These are phyloP conservation scores for Papilionanthe hybrid DNA, from an alignment of 116 monocot species.

Conservation along the genomic window DNA sequence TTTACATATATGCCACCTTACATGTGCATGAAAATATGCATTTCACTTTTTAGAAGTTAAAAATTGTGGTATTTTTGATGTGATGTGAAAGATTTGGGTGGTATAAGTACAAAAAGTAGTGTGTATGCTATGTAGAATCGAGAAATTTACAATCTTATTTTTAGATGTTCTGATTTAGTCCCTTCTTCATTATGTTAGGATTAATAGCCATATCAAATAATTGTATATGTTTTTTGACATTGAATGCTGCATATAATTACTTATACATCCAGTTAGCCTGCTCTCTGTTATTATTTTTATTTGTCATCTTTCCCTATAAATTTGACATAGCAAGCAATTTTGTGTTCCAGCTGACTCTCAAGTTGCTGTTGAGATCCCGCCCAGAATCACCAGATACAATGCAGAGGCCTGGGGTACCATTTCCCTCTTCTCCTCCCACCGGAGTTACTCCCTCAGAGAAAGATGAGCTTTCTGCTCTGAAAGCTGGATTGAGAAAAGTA, in stretches of 20 bases:
- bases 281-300: background rate
- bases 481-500: slow-evolving; percentile 74
- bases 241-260: background rate
- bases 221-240: background rate
- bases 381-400: slow-evolving; percentile 40
- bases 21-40: no score
- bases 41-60: no score
- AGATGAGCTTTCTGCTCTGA: slow-evolving; percentile 72
- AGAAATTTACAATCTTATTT: background rate
- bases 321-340: background rate
- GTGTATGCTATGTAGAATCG: background rate
- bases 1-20: no score
- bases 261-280: background rate
- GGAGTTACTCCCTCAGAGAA: slow-evolving; percentile 39
- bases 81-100: no score
- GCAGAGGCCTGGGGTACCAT: slow-evolving; percentile 27
- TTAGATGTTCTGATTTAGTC: background rate
- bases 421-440: slow-evolving; percentile 37
- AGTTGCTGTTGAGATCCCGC: slow-evolving; percentile 38
- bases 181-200: background rate
- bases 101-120: background rate
- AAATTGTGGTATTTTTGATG: no score
- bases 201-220: background rate
- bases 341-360: slow-evolving; percentile 56
- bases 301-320: background rate